Percentiles rank a stretch among this genome's conserved stretches.
Evolutionary conservation across 2,329 filamentous ascomycete genomes (phyloP).

Genomic region (Colletotrichum australisinense): DNA sequence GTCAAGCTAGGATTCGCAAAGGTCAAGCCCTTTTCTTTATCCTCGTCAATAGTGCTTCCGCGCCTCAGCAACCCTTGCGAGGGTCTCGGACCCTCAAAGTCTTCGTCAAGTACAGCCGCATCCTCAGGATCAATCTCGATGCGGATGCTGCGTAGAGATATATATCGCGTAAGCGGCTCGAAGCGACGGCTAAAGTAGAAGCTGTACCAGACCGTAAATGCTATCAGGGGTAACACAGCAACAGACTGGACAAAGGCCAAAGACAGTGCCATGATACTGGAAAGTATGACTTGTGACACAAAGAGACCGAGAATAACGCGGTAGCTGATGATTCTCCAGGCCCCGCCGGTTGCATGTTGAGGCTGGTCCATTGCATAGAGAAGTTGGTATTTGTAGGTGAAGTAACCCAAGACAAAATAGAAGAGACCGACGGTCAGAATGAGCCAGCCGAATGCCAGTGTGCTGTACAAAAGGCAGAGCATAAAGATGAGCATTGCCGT

Average conservation of each 20-base stretch:
- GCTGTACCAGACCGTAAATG: conserved; percentile 88
- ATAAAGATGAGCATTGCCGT: conserved; percentile 94
- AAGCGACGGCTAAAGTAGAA: conserved; percentile 85
- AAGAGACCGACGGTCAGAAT: conserved; percentile 85
- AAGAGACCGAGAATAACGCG: conserved; percentile 87
- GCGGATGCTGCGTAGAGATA: conserved; percentile 88
- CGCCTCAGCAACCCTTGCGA: conserved; percentile 58
- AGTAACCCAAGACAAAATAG: conserved; percentile 87
- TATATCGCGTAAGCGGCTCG: conserved; percentile 90
- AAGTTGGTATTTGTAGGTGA: conserved; percentile 96
- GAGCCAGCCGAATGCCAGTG: conserved; percentile 81
- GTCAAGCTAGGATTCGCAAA: conserved; percentile 84
- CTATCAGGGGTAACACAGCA: conserved; percentile 80
- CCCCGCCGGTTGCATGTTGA: conserved; percentile 90
- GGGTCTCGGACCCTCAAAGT: conserved; percentile 48
- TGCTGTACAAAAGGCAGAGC: conserved; percentile 94
- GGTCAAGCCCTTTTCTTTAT: conserved; percentile 73
- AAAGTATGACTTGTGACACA: conserved; percentile 92
- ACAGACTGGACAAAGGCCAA: conserved; percentile 79
- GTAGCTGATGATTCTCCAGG: conserved; percentile 97
- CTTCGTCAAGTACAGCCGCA: conserved; percentile 49
- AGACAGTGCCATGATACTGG: conserved; percentile 83
- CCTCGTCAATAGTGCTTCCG: conserved; percentile 78
- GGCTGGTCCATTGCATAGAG: conserved; percentile 98
- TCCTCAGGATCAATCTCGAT: conserved; percentile 56